Conservation (phyloP, 139 green algal species). For the Chlorella sp. region DNA sequence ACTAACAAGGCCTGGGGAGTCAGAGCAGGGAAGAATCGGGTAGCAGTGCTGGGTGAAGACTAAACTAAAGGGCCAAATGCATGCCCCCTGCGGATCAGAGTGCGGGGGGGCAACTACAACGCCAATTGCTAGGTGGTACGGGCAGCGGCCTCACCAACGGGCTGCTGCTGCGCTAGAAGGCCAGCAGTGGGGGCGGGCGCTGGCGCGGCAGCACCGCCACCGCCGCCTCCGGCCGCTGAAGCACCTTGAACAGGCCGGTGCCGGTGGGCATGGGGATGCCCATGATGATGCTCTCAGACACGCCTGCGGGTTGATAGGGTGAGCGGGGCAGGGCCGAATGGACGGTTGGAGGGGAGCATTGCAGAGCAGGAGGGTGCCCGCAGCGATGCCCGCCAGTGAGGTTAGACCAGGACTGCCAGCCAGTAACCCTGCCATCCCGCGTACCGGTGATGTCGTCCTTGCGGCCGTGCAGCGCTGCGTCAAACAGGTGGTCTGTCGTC, state of each 20-base stretch:
- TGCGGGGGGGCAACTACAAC: too few species aligned
- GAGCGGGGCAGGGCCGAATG: not conserved
- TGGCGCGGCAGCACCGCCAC: not conserved
- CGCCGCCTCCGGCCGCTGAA: constrained; percentile 28
- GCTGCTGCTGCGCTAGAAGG: constrained; percentile 18
- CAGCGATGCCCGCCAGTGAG: too few species aligned
- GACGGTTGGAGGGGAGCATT: not conserved
- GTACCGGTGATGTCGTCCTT: constrained; percentile 59
- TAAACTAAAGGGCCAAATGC: too few species aligned
- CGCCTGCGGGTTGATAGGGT: not conserved
- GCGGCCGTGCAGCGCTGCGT: constrained; percentile 90
- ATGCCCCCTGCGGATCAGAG: too few species aligned
- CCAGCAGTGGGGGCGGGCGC: constrained; percentile 27
- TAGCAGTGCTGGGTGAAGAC: too few species aligned
- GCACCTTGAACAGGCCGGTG: constrained; percentile 92
- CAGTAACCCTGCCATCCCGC: not conserved
- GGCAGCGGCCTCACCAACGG: too few species aligned
- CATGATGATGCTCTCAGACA: constrained; percentile 98
- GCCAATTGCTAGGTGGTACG: too few species aligned
- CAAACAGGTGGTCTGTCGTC: constrained; percentile 99
- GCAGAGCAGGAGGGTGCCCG: not conserved
- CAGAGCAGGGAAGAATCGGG: too few species aligned
- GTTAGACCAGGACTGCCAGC: too few species aligned
- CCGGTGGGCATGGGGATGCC: constrained; percentile 97
- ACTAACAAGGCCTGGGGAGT: too few species aligned